Evolutionary conservation across 768 basidiomycete species (phyloP).

Genomic region (Podaxis carcinomalis): DNA sequence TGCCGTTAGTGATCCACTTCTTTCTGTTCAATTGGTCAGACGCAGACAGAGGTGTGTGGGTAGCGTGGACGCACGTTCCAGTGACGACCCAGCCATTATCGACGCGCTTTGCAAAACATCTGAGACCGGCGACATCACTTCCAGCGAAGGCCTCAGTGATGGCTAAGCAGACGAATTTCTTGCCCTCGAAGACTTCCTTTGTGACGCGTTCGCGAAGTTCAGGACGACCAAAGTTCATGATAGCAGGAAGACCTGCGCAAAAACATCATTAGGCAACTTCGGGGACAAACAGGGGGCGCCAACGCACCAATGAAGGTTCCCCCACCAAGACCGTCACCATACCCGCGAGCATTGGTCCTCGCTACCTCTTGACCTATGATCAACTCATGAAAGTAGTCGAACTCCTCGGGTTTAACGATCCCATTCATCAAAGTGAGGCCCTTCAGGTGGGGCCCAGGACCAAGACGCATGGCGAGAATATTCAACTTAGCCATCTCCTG

Average conservation of each 20-base stretch:
- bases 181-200: constrained; percentile 52
- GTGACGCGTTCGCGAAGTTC: constrained; percentile 59
- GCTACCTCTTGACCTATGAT: constrained; percentile 69
- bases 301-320: constrained; percentile 31
- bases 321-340: constrained; percentile 67
- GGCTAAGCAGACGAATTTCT: constrained; percentile 72
- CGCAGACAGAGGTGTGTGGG: not conserved
- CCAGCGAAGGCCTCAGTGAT: constrained; percentile 87
- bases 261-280: not conserved
- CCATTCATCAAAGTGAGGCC: constrained; percentile 74
- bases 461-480: constrained; percentile 69
- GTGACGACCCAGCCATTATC: constrained; percentile 76
- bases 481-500: constrained; percentile 56
- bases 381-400: constrained; percentile 82
- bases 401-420: constrained; percentile 72
- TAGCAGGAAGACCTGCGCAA: constrained; percentile 58
- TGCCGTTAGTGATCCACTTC: constrained; percentile 83
- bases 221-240: constrained; percentile 74
- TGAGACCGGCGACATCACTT: constrained; percentile 68
- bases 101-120: constrained; percentile 67
- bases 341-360: constrained; percentile 70
- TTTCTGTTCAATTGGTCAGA: constrained; percentile 12
- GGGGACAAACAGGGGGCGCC: not conserved
- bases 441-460: constrained; percentile 81
- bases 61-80: constrained; percentile 52